Evolutionary conservation across 495 filamentous ascomycete genomes (phyloP), one percentile per base, ranked within the genome.

Genomic region (Mycothermus thermophilus): DNA sequence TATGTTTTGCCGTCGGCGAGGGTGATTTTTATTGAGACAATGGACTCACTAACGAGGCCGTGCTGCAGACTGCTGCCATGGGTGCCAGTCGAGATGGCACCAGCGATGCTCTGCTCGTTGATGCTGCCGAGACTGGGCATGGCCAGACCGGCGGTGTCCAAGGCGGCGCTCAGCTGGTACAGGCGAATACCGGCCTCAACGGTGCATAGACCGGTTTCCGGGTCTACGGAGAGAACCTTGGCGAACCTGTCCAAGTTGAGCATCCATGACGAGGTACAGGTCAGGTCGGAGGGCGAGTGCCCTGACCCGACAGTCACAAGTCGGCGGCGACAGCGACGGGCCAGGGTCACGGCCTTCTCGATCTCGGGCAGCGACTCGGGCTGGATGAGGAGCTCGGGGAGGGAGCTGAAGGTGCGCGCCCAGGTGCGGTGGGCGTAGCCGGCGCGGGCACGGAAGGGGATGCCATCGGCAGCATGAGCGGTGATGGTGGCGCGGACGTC

Each of bases 121-220:
- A 97, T 97, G 55, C 84, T 93, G 7, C 90, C 90, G 31, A 96
- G 64, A 48, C 85, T 93, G 14, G 80, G 79, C 66, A 96, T 71
- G 8, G 83, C 77, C 36, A 94, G 65, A 6, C 83, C 83, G 40
- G 74, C 51, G 33, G 74, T 69, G 35, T 80, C 79, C 34, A 94
- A 67, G 38, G 71, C 69, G 12, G 62, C 59, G 20, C 78, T 72
- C 30, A 97, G 64, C 30, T 79, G 63, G 38, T 68, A 67, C 28
- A 97, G 60, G 33, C 87, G 64, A 38, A 96, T 94, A 1, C 90
- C 90, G 3, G 79, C 79, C 59, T 95, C 68, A 43, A 93, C 73
- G 15, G 75, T 72, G n/a, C 90, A 69, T 18, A 76, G 51, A 22
- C 75, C 64, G 9, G 65, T 78, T 13, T 68, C 62, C 22, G 52